These are phyloP conservation scores for Chaetomium olivaceum DNA, from an alignment of 2,329 filamentous ascomycete genomes.

Conservation along the genomic window DNA sequence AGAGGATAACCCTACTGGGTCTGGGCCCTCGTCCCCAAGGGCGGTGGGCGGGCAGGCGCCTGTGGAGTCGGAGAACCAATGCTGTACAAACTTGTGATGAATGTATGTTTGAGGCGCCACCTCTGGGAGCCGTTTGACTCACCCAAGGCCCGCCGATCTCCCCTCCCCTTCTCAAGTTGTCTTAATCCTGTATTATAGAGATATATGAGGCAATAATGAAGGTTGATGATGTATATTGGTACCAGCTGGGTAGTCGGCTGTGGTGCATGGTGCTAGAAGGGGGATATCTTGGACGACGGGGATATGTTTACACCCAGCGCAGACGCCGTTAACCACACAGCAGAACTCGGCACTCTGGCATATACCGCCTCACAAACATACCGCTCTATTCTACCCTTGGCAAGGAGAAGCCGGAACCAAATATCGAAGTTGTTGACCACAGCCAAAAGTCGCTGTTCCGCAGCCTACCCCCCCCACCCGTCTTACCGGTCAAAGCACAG, in stretches of 20 bases:
- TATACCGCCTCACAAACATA: too few relatives aligned
- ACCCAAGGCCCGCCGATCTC: conserved; percentile 32
- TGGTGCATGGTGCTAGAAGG: neutral
- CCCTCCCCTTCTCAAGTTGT: conserved; percentile 34
- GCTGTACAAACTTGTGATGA: conserved; percentile 30
- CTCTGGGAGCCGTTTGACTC: conserved; percentile 23
- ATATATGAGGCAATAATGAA: conserved; percentile 29
- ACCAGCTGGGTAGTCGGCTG: neutral
- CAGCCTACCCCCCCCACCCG: neutral
- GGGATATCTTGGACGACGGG: neutral
- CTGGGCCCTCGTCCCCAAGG: neutral
- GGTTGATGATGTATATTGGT: conserved; percentile 15
- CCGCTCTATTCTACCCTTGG: too few relatives aligned
- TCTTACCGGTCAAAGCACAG: neutral
- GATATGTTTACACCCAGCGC: neutral
- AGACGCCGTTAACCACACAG: neutral
- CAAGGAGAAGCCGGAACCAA: too few relatives aligned
- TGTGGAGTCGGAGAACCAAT: conserved; percentile 19
- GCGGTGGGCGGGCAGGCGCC: conserved; percentile 21
- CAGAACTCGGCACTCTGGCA: neutral
- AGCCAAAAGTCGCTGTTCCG: too few relatives aligned
- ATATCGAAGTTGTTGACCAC: too few relatives aligned
- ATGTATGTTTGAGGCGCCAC: conserved; percentile 30
- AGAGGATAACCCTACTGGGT: conserved; percentile 1
- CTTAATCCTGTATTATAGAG: conserved; percentile 35